A percentile compares a stretch with the other conserved stretches of the same genome.
Conservation (phyloP, 2,329 filamentous ascomycete species). For the Hypoxylon sp. region DNA sequence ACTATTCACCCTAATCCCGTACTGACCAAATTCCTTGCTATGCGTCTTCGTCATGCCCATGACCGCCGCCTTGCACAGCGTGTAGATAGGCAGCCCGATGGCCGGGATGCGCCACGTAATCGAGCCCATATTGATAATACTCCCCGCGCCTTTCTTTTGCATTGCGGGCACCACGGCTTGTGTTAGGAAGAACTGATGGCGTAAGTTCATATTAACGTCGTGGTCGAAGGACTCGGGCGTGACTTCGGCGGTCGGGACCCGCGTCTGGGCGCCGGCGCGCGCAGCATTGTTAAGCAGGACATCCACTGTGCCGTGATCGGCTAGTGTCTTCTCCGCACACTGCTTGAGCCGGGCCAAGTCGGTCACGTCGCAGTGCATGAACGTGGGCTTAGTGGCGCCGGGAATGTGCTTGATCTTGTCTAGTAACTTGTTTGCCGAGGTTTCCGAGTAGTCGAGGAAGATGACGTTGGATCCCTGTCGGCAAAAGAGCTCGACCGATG, state of each 20-base stretch:
- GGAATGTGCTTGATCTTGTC: conserved; percentile 46
- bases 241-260: conserved; percentile 55
- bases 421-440: conserved; percentile 53
- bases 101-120: conserved; percentile 58
- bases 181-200: conserved; percentile 62
- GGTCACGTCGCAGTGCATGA: conserved; percentile 61
- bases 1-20: conserved; percentile 62
- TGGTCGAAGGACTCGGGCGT: conserved; percentile 60
- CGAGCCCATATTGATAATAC: conserved; percentile 60
- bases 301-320: conserved; percentile 51
- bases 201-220: conserved; percentile 62
- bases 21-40: conserved; percentile 56
- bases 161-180: conserved; percentile 58
- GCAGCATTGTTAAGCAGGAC: conserved; percentile 59
- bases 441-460: conserved; percentile 60
- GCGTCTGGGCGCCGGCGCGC: conserved; percentile 46
- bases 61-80: conserved; percentile 58
- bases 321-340: conserved; percentile 55
- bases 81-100: conserved; percentile 54
- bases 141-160: conserved; percentile 51
- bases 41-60: conserved; percentile 58
- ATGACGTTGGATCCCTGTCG: conserved; percentile 62
- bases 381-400: conserved; percentile 53
- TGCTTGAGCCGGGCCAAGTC: conserved; percentile 55
- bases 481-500: conserved; percentile 61